These are phyloP conservation scores for Sclerotinia glacialis DNA, from an alignment of 2,329 filamentous ascomycete species.

Conservation along the genomic window DNA sequence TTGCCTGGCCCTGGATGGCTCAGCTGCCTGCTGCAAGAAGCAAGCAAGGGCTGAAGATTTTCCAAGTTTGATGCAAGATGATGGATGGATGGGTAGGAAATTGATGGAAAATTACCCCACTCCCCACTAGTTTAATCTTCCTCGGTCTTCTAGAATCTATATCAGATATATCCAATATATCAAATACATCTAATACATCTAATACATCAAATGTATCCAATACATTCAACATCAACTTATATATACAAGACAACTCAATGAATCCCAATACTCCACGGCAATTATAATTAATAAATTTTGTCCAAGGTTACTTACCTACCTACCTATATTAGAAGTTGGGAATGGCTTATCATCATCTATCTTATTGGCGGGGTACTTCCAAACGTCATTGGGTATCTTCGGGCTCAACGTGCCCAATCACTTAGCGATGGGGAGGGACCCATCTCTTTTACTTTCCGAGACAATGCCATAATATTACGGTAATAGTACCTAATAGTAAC, in stretches of 20 bases:
- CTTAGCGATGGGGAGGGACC: neutral
- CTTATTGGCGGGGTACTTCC: slow-evolving; percentile 2
- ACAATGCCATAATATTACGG: neutral
- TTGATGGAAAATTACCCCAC: neutral
- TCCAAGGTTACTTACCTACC: too few relatives aligned
- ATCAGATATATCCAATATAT: too few relatives aligned
- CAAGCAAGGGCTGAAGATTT: neutral
- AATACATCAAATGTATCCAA: too few relatives aligned
- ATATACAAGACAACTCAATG: neutral
- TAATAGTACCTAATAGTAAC: too few relatives aligned
- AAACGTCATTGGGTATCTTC: slow-evolving; percentile 18
- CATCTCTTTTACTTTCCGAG: slow-evolving; percentile 1
- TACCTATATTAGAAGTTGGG: too few relatives aligned
- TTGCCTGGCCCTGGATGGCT: neutral
- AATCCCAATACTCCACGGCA: neutral
- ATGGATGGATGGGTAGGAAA: too few relatives aligned
- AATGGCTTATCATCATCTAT: neutral
- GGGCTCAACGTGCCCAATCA: slow-evolving; percentile 12
- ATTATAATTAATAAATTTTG: too few relatives aligned
- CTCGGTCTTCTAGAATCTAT: slow-evolving; percentile 7
- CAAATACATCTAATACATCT: too few relatives aligned
- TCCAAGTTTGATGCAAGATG: slow-evolving; percentile 13
- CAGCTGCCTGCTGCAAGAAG: slow-evolving; percentile 3
- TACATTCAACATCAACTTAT: too few relatives aligned
- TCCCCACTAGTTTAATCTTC: neutral